Base-by-base conservation (phyloP, 495 filamentous ascomycete species). In the Sabuloglossum arenarium region DNA sequence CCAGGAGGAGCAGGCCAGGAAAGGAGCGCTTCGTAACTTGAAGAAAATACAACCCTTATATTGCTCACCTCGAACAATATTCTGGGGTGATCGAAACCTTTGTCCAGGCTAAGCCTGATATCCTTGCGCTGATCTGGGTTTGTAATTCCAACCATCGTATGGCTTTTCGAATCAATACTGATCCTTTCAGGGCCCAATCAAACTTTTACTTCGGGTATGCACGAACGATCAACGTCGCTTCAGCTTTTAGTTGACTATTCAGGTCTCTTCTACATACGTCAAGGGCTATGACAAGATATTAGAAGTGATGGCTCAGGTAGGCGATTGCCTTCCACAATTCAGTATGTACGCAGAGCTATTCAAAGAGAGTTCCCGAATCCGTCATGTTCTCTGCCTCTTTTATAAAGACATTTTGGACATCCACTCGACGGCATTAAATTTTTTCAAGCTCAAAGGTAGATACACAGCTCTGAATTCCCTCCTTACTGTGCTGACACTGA, bases 361-460 rank as follows among this genome's bases (percentile, higher is more conserved):
- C 47, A 31, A 47, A 2, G 16, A 42, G 6, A 65, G 64, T 53
- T 51, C 57, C 4, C 39, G 43, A 0, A 56, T 67, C 31, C 60
- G 61, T 31, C 31, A 61, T 56, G 59, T 63, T 28, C 53, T 69
- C 10, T 57, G 39, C 39, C 59, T 69, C n/a, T 66, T 67, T 47
- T 69, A 61, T 51, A 56, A 61, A 32, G 66, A 69, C 56, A 63
- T 69, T 23, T 59, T 69, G 19, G 64, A 67, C 29, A 60, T 69
- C 42, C 61, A 69, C 55, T 1, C 34, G 0, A 60, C 59, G 24
- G 53, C 56, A 0, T 54, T 69, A n/a, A 61, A 65, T 25, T 69
- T 69, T 58, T 66, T 69, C 56, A 56, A 39, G 19, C 31, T 37
- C 12, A 59, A 59, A 14, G 12, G 55, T 61, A 54, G n/a, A n/a